A percentile compares a stretch with the other conserved stretches of the same genome.
These are phyloP conservation scores for Scheffersomyces quercinus DNA, from an alignment of 1,139 yeast genomes.

Conservation along the genomic window DNA sequence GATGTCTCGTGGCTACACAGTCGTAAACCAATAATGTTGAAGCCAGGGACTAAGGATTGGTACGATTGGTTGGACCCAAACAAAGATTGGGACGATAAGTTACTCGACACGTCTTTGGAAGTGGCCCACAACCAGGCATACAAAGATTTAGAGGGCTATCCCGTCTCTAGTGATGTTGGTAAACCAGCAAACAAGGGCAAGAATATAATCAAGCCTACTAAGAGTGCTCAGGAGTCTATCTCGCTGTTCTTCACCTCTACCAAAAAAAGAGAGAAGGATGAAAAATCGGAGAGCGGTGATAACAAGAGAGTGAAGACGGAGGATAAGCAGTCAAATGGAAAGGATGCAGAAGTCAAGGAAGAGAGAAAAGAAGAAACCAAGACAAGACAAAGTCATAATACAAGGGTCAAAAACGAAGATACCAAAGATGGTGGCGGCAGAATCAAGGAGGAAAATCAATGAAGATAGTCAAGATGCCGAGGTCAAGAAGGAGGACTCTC, in stretches of 20 bases:
- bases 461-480: background rate
- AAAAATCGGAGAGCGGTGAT: background rate
- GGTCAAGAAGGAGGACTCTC: constrained; percentile 1
- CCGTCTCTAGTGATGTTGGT: constrained; percentile 67
- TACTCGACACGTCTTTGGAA: constrained; percentile 38
- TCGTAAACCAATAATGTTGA: constrained; percentile 73
- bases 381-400: too few species aligned
- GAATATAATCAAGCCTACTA: constrained; percentile 15
- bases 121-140: constrained; percentile 41
- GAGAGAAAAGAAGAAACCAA: background rate
- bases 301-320: too few species aligned
- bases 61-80: constrained; percentile 61
- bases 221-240: constrained; percentile 25
- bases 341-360: background rate
- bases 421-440: constrained; percentile 1
- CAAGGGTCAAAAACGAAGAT: too few species aligned
- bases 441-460: background rate
- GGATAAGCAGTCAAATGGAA: constrained; percentile 3
- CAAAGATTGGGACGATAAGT: constrained; percentile 35
- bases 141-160: constrained; percentile 47
- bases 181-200: constrained; percentile 34
- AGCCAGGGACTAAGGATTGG: constrained; percentile 59
- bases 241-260: constrained; percentile 26
- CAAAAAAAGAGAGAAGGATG: constrained; percentile 5
- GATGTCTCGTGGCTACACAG: constrained; percentile 69